Percentiles rank a stretch among this genome's conserved stretches.
Evolutionary conservation across 345 rosid species (phyloP).

Genomic region (Lenwebbia sp.): DNA sequence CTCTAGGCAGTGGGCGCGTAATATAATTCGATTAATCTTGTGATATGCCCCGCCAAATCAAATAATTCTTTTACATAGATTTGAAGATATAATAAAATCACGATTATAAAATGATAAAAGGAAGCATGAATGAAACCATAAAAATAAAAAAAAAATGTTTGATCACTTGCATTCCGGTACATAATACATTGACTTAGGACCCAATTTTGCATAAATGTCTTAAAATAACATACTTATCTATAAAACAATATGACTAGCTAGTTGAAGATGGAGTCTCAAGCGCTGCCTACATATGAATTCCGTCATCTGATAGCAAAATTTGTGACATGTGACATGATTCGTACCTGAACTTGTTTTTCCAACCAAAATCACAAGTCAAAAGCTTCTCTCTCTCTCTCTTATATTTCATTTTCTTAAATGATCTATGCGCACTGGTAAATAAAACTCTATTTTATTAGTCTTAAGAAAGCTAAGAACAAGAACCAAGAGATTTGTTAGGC

Average conservation of each 20-base stretch:
- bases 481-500: not conserved
- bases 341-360: not conserved
- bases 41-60: not conserved
- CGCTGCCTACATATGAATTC: not conserved
- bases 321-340: not conserved
- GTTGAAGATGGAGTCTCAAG: not conserved
- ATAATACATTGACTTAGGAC: not conserved
- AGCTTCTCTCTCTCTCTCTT: not conserved
- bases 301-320: not conserved
- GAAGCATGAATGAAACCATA: not conserved
- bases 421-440: too few species aligned
- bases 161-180: not conserved
- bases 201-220: not conserved
- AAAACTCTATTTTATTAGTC: not conserved
- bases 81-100: not conserved
- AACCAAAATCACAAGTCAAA: not conserved
- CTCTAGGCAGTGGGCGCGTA: accelerated
- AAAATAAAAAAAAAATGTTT: not conserved
- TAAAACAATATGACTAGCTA: not conserved
- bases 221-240: not conserved
- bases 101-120: too few species aligned
- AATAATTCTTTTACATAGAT: not conserved
- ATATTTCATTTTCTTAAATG: too few species aligned
- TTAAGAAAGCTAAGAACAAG: not conserved
- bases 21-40: not conserved